Evolutionary conservation across 805 yeast genomes (phyloP), one percentile per base, ranked within the genome.

Genomic region (Clavispora carvajalis): DNA sequence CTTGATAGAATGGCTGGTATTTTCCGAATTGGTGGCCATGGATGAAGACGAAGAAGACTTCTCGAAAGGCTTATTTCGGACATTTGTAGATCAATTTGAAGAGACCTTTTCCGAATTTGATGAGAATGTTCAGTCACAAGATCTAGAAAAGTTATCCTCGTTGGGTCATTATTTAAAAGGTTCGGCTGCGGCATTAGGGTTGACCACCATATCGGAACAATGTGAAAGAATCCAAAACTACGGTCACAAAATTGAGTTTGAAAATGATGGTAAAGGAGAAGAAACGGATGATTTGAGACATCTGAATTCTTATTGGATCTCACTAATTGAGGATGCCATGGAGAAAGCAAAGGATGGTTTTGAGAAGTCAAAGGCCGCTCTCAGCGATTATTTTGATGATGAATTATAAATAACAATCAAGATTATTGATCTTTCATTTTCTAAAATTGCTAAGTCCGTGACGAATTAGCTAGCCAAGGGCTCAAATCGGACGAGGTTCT

Each of bases 21-120:
- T 93, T 58, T 79, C 82, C 41, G 98, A 93, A 67, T 73, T 93
- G 43, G 76, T 90, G 37, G 81, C 86, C 39, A 90, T 93, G 97
- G 99, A 93, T 62, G 96, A 91, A 56, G 98, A 91, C 54, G 95
- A 85, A 57, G 93, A 90, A 44, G 96, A 88, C 7, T 93, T 93
- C 68, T 82, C 91, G 24, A 71, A 79, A 52, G 74, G 84, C 26
- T 70, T 93, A 42, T 82, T 91, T 40, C 77, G 77, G 45, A 89
- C 95, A 23, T 91, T 86, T 60, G 86, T 84, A 43, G 95, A 87
- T 42, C 99, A 93, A 64, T 96, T 95, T 5, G 71, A 73, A 44
- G 82, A 80, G 15, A 91, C 95, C 0, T 85, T 90, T 54, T 67
- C 63, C 28, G 79, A 85, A 47, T 85, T 93, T 58, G 82, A 81